Conservation (phyloP, 2,329 filamentous ascomycete species). For the Clonostachys byssicola region DNA sequence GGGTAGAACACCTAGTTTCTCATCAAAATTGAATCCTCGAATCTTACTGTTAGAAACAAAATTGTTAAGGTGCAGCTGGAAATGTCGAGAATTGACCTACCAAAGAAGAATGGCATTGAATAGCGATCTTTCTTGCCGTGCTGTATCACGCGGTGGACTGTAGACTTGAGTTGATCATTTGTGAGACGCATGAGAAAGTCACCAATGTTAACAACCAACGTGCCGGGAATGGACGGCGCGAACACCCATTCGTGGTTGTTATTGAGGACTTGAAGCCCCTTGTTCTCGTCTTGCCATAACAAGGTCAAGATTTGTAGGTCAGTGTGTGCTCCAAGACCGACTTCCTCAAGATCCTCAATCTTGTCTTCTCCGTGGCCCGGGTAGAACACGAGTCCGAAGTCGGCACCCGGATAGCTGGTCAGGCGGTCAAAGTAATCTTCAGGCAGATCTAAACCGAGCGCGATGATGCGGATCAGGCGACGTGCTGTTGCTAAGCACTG, state of each 20-base stretch:
- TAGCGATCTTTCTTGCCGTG: conserved; percentile 32
- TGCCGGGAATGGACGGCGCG: conserved; percentile 12
- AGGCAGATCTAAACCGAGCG: conserved; percentile 11
- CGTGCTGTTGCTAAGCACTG: conserved; percentile 11
- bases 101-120: conserved; percentile 54
- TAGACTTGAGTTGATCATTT: conserved; percentile 13
- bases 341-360: background rate
- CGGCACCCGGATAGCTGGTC: conserved; percentile 11
- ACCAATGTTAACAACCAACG: conserved; percentile 18
- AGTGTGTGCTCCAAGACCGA: conserved; percentile 1
- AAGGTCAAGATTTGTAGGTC: conserved; percentile 20
- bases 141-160: conserved; percentile 23
- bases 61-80: too few species aligned
- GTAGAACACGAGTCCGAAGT: conserved; percentile 15
- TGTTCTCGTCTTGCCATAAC: conserved; percentile 28
- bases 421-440: conserved; percentile 11
- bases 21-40: conserved; percentile 40
- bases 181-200: conserved; percentile 15
- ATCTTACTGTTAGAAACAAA: too few species aligned
- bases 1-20: conserved; percentile 42
- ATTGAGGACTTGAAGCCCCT: conserved; percentile 16
- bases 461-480: conserved; percentile 12
- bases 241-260: conserved; percentile 12
- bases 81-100: conserved; percentile 5
- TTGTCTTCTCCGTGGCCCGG: conserved; percentile 4